phyloP scores from a whole-genome alignment of 805 yeast species.

The Nakazawaea anatomiae region DNA sequence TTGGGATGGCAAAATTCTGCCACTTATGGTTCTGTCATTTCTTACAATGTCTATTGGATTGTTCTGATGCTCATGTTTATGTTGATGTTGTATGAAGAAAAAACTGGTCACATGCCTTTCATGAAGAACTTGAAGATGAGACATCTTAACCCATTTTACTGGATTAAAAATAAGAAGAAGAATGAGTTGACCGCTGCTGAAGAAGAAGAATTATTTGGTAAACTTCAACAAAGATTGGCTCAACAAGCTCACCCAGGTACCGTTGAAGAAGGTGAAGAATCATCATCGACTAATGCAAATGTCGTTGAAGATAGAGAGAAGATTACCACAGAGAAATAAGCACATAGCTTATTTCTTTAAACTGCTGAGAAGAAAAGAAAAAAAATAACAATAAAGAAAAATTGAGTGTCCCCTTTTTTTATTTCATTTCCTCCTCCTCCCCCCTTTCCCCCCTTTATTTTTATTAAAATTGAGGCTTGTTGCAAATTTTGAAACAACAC shows the following conservation, averaged over 20 bases:
- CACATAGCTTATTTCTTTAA: not conserved
- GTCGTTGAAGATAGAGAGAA: not conserved
- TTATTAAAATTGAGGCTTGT: not conserved
- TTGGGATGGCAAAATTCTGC: constrained; percentile 98
- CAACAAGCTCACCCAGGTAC: constrained; percentile 28
- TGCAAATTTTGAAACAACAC: too few relatives aligned
- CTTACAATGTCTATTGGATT: constrained; percentile 89
- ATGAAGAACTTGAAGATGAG: constrained; percentile 39
- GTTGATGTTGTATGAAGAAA: constrained; percentile 80
- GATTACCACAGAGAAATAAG: not conserved
- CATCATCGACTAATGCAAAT: not conserved
- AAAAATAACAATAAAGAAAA: constrained; percentile 1
- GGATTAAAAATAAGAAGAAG: constrained; percentile 64
- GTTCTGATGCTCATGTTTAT: constrained; percentile 46
- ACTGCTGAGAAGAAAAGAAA: not conserved
- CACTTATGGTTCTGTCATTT: constrained; percentile 83
- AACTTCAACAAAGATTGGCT: constrained; percentile 28
- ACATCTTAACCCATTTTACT: constrained; percentile 66
- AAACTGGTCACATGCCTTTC: constrained; percentile 74
- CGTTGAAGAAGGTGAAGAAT: constrained; percentile 1
- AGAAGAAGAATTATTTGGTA: constrained; percentile 43
- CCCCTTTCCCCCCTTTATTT: constrained; percentile 1
- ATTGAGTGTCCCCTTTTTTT: constrained; percentile 10
- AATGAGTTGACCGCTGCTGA: constrained; percentile 47
- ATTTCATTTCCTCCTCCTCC: not conserved